These are phyloP conservation scores for Glycine soja DNA, from an alignment of 306 rosid genomes.

Conservation along the genomic window DNA sequence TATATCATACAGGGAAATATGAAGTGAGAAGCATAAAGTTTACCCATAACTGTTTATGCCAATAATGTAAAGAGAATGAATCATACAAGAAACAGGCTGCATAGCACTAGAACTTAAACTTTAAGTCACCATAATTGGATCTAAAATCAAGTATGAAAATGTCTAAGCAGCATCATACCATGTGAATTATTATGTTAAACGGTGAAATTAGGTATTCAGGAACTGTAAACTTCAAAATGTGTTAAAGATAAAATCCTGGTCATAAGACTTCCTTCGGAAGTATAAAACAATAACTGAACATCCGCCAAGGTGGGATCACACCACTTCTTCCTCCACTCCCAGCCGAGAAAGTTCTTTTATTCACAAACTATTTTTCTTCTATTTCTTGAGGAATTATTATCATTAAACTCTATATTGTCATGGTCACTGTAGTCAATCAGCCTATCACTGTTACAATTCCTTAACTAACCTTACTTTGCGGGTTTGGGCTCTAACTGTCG, in stretches of 20 bases:
- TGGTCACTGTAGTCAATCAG: slow-evolving; percentile 9
- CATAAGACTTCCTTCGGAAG: slow-evolving; percentile 31
- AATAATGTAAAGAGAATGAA: slow-evolving; percentile 30
- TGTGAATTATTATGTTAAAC: slow-evolving; percentile 46
- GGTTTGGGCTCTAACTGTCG: slow-evolving; percentile 6
- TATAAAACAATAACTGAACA: slow-evolving; percentile 36
- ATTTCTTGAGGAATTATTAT: slow-evolving; percentile 19
- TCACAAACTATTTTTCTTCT: not conserved
- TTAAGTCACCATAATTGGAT: slow-evolving; percentile 51
- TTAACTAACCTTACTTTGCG: slow-evolving; percentile 15
- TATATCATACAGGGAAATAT: slow-evolving; percentile 31
- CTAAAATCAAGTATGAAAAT: slow-evolving; percentile 34
- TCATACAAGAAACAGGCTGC: slow-evolving; percentile 30
- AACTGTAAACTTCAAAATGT: slow-evolving; percentile 34
- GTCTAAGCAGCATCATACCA: slow-evolving; percentile 49
- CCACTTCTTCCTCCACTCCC: slow-evolving; percentile 7
- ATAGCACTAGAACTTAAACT: slow-evolving; percentile 37
- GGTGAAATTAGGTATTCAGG: slow-evolving; percentile 30
- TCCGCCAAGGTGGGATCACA: slow-evolving; percentile 23
- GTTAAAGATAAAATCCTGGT: slow-evolving; percentile 29
- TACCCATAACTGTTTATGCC: slow-evolving; percentile 19
- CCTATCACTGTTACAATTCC: slow-evolving; percentile 8
- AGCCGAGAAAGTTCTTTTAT: slow-evolving; percentile 30
- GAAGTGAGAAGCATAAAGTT: slow-evolving; percentile 17
- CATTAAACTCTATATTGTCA: slow-evolving; percentile 19